Base-by-base conservation (phyloP, 2,329 filamentous ascomycete genomes). In the Cladosporium austrohemisphaericum region DNA sequence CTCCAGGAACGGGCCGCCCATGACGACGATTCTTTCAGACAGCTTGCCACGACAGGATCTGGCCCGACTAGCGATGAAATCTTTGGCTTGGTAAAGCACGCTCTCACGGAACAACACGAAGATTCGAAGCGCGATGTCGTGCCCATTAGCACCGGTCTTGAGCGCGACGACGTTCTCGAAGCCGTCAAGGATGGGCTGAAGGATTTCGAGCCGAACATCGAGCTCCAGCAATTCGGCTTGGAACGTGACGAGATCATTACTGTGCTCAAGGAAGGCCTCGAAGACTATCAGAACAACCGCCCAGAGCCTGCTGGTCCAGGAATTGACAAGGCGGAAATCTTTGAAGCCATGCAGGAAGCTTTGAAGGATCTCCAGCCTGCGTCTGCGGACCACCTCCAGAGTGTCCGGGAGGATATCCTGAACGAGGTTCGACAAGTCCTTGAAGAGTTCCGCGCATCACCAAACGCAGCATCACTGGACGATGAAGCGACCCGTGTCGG, bases 121-220 rank as follows among this genome's bases (percentile, higher is more conserved):
- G 53, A 46, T 40, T 43, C 51, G 14, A 9, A 74, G 2, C 57
- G 66, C 74, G 40, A 44, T 9, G 16, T 51, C 13, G 49, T 26
- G 7, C 35, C 35, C 2, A 33, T 25, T 6, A 41, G 25, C 28
- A 32, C 49, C 13, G 28, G 32, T 13, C 44, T 71, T 68, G 38
- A 73, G 69, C 29, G 71, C 70, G 88, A 95, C 41, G 88, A 94
- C 51, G 88, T 97, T 28, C 79, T 97, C 2, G 79, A 86, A 22
- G 90, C 91, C 3, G 86, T 97, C 11, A 84, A 84, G 58, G 90
- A 95, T 58, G 92, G 91, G 1, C 95, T 90, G 82, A 92, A 96
- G 64, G 88, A 84, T 47, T 95, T 95, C 70, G 95, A 95, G 69
- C 92, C 92, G 1, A 89, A 96, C 60, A 89, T 95, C 43, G 85